Evolutionary conservation across 495 filamentous ascomycete species (phyloP).

Genomic region (Trichocladium antarcticum): DNA sequence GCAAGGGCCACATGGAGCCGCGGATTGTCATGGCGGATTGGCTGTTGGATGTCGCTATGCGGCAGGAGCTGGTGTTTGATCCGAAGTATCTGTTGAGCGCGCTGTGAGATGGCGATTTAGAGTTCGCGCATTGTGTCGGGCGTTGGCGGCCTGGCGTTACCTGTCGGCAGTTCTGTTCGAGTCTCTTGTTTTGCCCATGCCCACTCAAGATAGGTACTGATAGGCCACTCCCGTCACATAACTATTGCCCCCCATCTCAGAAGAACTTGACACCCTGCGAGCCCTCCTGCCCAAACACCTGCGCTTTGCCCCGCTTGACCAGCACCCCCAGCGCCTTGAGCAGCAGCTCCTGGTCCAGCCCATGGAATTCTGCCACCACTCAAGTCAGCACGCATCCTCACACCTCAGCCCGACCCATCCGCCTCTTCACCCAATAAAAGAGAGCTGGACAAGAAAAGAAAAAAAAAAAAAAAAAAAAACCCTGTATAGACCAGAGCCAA

Average conservation of each 20-base stretch:
- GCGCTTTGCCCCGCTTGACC: conserved; percentile 81
- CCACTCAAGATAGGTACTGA: neutral
- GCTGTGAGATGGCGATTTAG: neutral
- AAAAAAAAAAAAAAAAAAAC: no score
- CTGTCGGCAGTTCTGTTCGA: neutral
- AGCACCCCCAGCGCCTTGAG: conserved; percentile 64
- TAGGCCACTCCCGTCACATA: neutral
- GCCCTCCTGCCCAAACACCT: conserved; percentile 83
- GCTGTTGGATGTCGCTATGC: conserved; percentile 81
- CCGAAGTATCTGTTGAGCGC: conserved; percentile 41
- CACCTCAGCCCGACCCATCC: neutral
- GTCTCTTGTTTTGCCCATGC: neutral
- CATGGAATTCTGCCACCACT: conserved; percentile 71
- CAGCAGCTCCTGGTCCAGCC: conserved; percentile 72
- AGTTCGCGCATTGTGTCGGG: neutral
- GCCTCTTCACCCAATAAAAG: no score
- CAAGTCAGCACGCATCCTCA: neutral
- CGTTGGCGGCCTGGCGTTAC: neutral
- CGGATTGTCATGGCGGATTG: conserved; percentile 75
- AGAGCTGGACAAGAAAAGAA: no score
- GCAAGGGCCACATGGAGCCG: conserved; percentile 56
- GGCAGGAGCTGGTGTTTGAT: conserved; percentile 57
- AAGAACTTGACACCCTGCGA: conserved; percentile 93
- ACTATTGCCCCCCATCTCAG: conserved; percentile 27
- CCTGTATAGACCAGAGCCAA: no score